A percentile compares a stretch with the other conserved stretches of the same genome.
These are phyloP conservation scores for Mortierella sp. DNA, from an alignment of 371 early-diverging fungal genomes.

Conservation along the genomic window DNA sequence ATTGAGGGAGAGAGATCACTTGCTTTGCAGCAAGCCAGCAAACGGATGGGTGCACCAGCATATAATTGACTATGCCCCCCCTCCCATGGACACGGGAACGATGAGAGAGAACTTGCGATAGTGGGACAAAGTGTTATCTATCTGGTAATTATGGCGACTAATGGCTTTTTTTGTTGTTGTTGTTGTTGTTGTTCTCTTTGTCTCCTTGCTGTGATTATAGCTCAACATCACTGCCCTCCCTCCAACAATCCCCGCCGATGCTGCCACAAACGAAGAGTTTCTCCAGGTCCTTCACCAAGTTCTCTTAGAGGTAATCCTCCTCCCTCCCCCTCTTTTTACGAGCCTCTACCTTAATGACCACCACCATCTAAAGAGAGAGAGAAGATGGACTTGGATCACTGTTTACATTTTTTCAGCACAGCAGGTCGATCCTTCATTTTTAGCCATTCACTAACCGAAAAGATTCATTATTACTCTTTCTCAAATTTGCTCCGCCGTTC, in stretches of 20 bases:
- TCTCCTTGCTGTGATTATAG: conserved; percentile 39
- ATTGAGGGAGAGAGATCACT: no score
- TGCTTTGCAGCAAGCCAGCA: no score
- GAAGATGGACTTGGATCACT: background rate
- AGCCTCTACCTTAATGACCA: background rate
- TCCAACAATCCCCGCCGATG: conserved; percentile 75
- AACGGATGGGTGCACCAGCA: no score
- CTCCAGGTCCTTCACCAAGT: conserved; percentile 80
- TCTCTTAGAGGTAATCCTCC: conserved; percentile 76
- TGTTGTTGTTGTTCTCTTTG: background rate
- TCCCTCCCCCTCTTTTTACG: no score
- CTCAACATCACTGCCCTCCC: conserved; percentile 75
- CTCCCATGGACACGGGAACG: no score
- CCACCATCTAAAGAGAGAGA: background rate
- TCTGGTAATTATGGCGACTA: background rate
- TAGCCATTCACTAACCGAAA: no score
- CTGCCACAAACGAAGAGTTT: conserved; percentile 77
- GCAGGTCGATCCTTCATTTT: no score
- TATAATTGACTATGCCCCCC: no score
- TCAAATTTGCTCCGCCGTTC: no score
- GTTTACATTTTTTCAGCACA: background rate
- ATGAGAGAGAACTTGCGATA: no score
- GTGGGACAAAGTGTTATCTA: no score
- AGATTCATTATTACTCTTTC: no score
- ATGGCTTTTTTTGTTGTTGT: background rate